These are phyloP conservation scores for Dimocarpus longan DNA, from an alignment of 345 rosid species.

Conservation along the genomic window DNA sequence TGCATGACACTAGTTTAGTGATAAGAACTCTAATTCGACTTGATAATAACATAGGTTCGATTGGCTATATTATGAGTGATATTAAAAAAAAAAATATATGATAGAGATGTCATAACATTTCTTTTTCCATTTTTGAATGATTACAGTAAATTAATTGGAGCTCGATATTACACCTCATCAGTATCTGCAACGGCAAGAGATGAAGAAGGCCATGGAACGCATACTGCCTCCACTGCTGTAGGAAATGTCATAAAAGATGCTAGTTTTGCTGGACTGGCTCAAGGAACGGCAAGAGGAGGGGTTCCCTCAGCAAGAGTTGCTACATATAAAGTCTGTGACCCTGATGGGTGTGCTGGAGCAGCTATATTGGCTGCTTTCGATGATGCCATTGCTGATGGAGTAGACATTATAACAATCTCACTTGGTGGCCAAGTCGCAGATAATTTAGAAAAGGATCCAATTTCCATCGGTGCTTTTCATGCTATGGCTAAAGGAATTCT, in stretches of 20 bases:
- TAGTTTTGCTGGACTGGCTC: conserved; percentile 47
- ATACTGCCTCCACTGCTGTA: conserved; percentile 69
- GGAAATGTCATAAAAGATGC: conserved; percentile 45
- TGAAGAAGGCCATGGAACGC: conserved; percentile 45
- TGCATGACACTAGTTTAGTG: too few species aligned
- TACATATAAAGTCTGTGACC: conserved; percentile 38
- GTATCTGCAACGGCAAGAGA: conserved; percentile 30
- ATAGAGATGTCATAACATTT: too few species aligned
- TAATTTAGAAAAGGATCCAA: conserved; percentile 7
- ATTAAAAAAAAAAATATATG: too few species aligned
- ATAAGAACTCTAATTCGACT: too few species aligned
- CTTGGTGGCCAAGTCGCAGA: fast-evolving
- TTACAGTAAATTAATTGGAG: conserved; percentile 50
- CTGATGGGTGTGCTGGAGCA: background rate
- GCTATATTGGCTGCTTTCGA: conserved; percentile 49
- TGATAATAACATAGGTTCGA: too few species aligned
- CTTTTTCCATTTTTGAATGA: background rate
- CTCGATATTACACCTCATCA: conserved; percentile 26
- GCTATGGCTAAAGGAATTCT: conserved; percentile 55
- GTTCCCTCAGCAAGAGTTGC: conserved; percentile 65
- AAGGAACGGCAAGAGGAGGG: conserved; percentile 61
- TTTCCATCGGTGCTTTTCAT: conserved; percentile 53
- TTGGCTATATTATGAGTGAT: too few species aligned
- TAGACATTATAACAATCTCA: conserved; percentile 47
- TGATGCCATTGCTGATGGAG: conserved; percentile 69